phyloP scores from a whole-genome alignment of 106 monocot species.

The Dendrobium chrysotoxum region DNA sequence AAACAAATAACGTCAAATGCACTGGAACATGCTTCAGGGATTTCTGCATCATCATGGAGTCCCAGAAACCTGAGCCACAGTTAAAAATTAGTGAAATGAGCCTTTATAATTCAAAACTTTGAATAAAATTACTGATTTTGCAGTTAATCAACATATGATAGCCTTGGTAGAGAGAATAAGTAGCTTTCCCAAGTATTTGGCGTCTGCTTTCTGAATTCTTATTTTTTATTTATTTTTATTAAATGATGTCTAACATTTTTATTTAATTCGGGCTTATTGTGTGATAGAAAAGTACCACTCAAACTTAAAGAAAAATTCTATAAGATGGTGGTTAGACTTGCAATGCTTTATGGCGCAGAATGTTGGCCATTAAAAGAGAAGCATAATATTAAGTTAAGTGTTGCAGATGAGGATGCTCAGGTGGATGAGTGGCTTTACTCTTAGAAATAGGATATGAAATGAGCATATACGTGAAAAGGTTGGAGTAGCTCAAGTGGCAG shows the following conservation, averaged over 20 bases:
- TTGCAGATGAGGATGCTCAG: too few relatives aligned
- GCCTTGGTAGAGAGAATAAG: background rate
- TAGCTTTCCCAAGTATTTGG: background rate
- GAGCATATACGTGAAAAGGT: too few relatives aligned
- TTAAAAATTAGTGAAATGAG: background rate
- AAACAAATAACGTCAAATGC: conserved; percentile 78
- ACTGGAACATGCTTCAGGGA: conserved; percentile 57
- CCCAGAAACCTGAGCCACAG: conserved; percentile 70
- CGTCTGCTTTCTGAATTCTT: background rate
- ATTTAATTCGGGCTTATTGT: too few relatives aligned
- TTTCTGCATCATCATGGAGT: conserved; percentile 57
- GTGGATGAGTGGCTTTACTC: too few relatives aligned
- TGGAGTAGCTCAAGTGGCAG: too few relatives aligned
- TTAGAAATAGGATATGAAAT: too few relatives aligned
- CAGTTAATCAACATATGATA: background rate
- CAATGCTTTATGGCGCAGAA: too few relatives aligned
- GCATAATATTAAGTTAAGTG: too few relatives aligned
- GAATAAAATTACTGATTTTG: background rate
- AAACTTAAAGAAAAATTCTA: too few relatives aligned
- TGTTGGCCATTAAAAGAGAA: too few relatives aligned
- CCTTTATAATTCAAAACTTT: background rate
- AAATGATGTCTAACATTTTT: background rate
- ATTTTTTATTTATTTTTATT: background rate
- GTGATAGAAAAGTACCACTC: too few relatives aligned
- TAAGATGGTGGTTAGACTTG: too few relatives aligned